Conservation (phyloP, 2,329 filamentous ascomycete species). For the Colletotrichum godetiae region DNA sequence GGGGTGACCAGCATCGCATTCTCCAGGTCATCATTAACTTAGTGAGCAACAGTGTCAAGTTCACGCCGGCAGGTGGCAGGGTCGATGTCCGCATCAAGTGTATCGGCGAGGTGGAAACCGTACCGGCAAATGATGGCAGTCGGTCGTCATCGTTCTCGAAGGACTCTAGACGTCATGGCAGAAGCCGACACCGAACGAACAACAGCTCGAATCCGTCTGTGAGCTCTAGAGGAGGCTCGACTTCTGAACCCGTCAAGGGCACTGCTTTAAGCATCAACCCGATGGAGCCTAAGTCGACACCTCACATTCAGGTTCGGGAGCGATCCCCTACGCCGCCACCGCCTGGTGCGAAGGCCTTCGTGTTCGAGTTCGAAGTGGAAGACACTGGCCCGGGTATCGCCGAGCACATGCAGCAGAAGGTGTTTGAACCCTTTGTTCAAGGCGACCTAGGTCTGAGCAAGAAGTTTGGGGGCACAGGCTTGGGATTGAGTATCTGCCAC, state of each 20-base stretch:
- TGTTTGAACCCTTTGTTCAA: slow-evolving; percentile 96
- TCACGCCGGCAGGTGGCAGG: slow-evolving; percentile 81
- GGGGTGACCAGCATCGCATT: slow-evolving; percentile 93
- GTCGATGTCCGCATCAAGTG: slow-evolving; percentile 84
- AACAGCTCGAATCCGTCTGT: slow-evolving; percentile 63
- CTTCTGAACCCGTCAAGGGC: slow-evolving; percentile 47
- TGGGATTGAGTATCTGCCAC: slow-evolving; percentile 89
- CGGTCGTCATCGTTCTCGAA: slow-evolving; percentile 65
- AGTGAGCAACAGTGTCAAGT: slow-evolving; percentile 92
- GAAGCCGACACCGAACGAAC: slow-evolving; percentile 57
- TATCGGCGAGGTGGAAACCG: slow-evolving; percentile 66
- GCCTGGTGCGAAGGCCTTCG: slow-evolving; percentile 70
- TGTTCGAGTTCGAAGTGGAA: slow-evolving; percentile 89
- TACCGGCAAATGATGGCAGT: slow-evolving; percentile 53
- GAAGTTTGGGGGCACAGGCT: slow-evolving; percentile 88
- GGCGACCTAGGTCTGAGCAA: slow-evolving; percentile 91
- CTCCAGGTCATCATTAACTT: slow-evolving; percentile 94
- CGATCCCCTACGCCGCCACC: slow-evolving; percentile 71
- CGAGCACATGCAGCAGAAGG: slow-evolving; percentile 78
- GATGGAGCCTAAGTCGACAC: slow-evolving; percentile 64
- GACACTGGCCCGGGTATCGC: slow-evolving; percentile 91
- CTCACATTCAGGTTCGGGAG: slow-evolving; percentile 62
- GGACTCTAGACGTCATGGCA: slow-evolving; percentile 54
- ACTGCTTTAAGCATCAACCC: slow-evolving; percentile 73
- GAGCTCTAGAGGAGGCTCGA: slow-evolving; percentile 53